Evolutionary conservation across 306 rosid genomes (phyloP), one percentile per base, ranked within the genome.

Genomic region (Cucurbita moschata): DNA sequence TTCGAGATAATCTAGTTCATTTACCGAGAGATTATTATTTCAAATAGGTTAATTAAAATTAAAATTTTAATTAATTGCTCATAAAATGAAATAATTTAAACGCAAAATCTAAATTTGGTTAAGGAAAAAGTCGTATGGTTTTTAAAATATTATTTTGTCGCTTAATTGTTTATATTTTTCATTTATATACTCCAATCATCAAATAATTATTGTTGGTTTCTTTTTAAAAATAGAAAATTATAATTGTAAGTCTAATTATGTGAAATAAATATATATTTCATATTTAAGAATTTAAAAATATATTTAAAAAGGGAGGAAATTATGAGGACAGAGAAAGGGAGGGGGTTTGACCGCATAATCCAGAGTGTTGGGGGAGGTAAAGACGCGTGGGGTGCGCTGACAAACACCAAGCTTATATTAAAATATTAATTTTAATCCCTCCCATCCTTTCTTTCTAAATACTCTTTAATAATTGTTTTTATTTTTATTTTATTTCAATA

Each of bases 351-450:
- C 79, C 75, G 83, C 67, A 82, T 77, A 63, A 74, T 84, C 81
- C 67, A 80, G 76, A 49, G 84, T 71, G 80, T 75, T 72, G 76
- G 76, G 68, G 78, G 67, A 55, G 71, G 75, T 63, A 76, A 77
- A 64, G 80, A 73, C 77, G 85, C 86, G 86, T 76, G 85, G 76
- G 80, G 8, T 71, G 82, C 81, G 84, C 86, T 85, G 90, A 82
- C 88, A 83, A 67, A 77, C 46, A 40, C 43, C 43, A 30, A 8
- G 10, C 47, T 43, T 43, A 43, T 8, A 43, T 43, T 43, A 8
- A 10, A 43, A 43, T 43, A 1, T 43, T 8, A 1, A 43, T 43
- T 43, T 43, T 30, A 30, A 30, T 30, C 35, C 3, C 4, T 30
- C 35, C 35, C 35, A 30, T 30, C 35, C 35, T 30, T 30, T 30